A percentile compares a stretch with the other conserved stretches of the same genome.
Conservation (phyloP, 108 stramenopile species). For the Aurantiochytrium sp. region DNA sequence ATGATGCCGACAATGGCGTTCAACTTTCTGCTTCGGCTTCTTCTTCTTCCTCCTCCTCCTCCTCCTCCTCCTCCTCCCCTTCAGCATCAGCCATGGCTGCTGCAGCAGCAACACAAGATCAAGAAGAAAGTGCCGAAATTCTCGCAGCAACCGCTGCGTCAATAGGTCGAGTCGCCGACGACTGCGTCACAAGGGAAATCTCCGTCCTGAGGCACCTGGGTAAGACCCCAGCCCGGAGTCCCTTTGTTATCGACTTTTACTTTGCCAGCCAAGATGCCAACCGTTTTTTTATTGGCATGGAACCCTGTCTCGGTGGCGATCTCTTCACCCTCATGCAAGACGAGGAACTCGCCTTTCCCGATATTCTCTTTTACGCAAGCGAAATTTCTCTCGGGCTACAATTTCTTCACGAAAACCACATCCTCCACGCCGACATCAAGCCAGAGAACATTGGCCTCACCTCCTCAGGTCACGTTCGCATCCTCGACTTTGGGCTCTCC, state of each 20-base stretch:
- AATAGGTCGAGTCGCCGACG: too few relatives aligned
- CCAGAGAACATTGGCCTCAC: slow-evolving; percentile 56
- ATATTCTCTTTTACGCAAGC: slow-evolving; percentile 50
- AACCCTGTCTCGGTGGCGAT: slow-evolving; percentile 50
- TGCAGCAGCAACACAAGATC: neutral
- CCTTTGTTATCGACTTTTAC: slow-evolving; percentile 55
- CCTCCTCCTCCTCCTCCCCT: too few relatives aligned
- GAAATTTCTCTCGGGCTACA: slow-evolving; percentile 58
- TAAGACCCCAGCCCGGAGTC: slow-evolving; percentile 25
- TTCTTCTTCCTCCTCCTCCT: too few relatives aligned
- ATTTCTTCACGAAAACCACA: slow-evolving; percentile 63
- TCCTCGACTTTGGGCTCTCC: slow-evolving; percentile 54
- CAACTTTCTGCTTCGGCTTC: too few relatives aligned
- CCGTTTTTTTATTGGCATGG: slow-evolving; percentile 44
- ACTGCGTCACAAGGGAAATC: slow-evolving; percentile 36
- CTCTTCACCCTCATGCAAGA: slow-evolving; percentile 49
- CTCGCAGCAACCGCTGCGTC: too few relatives aligned
- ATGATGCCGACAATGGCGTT: too few relatives aligned
- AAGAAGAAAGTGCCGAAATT: neutral
- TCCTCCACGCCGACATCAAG: slow-evolving; percentile 87
- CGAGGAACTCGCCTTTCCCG: slow-evolving; percentile 41
- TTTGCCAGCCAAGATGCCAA: slow-evolving; percentile 41
- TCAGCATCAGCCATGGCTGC: neutral
- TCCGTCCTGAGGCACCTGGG: slow-evolving; percentile 45
- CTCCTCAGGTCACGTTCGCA: slow-evolving; percentile 48